phyloP scores from a whole-genome alignment of 768 basidiomycete genomes.

The Xerocomus potaroensis region DNA sequence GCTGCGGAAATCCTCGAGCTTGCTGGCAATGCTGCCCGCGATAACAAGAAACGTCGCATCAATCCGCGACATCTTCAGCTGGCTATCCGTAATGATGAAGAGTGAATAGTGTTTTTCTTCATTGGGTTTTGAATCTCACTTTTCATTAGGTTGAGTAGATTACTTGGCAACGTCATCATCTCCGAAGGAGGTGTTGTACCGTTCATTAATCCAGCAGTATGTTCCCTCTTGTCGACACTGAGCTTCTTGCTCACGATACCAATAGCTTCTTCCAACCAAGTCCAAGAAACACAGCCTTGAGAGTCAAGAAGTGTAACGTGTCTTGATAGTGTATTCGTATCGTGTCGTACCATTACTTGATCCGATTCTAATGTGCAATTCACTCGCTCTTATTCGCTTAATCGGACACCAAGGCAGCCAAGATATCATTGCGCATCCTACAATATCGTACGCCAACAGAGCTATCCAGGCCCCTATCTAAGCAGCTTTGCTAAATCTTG shows the following conservation, averaged over 20 bases:
- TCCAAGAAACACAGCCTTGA: slow-evolving; percentile 31
- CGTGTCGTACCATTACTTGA: background rate
- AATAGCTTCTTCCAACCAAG: slow-evolving; percentile 29
- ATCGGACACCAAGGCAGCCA: background rate
- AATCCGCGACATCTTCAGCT: slow-evolving; percentile 93
- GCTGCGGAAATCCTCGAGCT: slow-evolving; percentile 93
- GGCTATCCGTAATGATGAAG: slow-evolving; percentile 92
- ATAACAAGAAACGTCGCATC: slow-evolving; percentile 95
- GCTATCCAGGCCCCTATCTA: slow-evolving; percentile 20
- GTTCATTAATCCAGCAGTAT: slow-evolving; percentile 63
- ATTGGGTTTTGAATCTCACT: background rate
- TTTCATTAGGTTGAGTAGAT: slow-evolving; percentile 53
- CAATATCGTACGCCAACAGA: slow-evolving; percentile 21
- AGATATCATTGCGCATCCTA: slow-evolving; percentile 29
- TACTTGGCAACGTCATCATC: slow-evolving; percentile 82
- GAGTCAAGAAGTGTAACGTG: slow-evolving; percentile 29
- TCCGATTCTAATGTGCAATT: background rate
- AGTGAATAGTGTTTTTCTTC: slow-evolving; percentile 40
- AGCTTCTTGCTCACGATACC: background rate
- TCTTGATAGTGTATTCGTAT: slow-evolving; percentile 1
- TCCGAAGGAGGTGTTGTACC: slow-evolving; percentile 94
- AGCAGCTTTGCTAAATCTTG: slow-evolving; percentile 52
- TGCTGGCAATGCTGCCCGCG: slow-evolving; percentile 85
- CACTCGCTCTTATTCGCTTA: too few species aligned
- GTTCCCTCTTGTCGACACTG: background rate